Conservation (phyloP, 768 basidiomycete species). For the Coprinopsis marcescibilis region DNA sequence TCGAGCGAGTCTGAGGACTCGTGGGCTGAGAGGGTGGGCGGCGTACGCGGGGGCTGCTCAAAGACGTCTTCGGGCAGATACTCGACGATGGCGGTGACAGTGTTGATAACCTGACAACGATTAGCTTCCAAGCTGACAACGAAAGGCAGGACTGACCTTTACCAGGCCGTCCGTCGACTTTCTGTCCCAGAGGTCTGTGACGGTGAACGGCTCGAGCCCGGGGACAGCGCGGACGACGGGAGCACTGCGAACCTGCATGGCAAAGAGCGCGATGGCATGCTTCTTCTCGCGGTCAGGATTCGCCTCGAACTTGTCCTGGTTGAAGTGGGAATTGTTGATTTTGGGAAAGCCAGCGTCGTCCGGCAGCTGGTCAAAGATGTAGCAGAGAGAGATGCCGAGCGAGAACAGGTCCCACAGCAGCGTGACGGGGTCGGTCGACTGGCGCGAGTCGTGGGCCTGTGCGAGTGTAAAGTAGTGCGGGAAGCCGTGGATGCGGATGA, state of each 20-base stretch:
- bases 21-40: constrained; percentile 47
- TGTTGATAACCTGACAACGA: constrained; percentile 68
- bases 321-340: constrained; percentile 61
- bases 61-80: constrained; percentile 66
- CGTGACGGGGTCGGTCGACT: constrained; percentile 87
- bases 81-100: constrained; percentile 80
- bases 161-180: constrained; percentile 93
- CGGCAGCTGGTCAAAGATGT: constrained; percentile 90
- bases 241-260: constrained; percentile 77
- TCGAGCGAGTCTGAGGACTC: constrained; percentile 56
- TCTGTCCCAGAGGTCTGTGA: constrained; percentile 86
- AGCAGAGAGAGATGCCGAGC: constrained; percentile 89
- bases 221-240: constrained; percentile 54
- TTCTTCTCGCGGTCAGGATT: constrained; percentile 84
- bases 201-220: constrained; percentile 78
- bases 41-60: constrained; percentile 55
- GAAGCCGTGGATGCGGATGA: constrained; percentile 76
- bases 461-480: constrained; percentile 62
- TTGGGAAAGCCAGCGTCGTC: constrained; percentile 51
- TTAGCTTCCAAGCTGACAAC: constrained; percentile 5
- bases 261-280: constrained; percentile 84
- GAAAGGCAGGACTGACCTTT: constrained; percentile 54
- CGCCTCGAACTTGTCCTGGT: constrained; percentile 55
- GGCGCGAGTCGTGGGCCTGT: constrained; percentile 52
- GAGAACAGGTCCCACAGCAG: constrained; percentile 94